Evolutionary conservation across 257 asterid genomes (phyloP).

Genomic region (Solanum pennellii): DNA sequence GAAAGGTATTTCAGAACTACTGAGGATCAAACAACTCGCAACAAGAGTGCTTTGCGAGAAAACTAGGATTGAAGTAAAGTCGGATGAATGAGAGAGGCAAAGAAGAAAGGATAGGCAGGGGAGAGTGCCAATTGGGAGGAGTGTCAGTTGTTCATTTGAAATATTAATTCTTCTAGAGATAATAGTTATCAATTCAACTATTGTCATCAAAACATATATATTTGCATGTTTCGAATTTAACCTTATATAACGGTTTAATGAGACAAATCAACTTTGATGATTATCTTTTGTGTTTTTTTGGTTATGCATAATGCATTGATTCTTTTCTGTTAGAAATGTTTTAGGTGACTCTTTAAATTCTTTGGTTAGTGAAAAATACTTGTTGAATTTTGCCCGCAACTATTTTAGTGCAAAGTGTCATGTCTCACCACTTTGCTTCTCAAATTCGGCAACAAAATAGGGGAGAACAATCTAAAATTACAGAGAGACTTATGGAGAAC

Average conservation of each 20-base stretch:
- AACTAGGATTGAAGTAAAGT: not conserved
- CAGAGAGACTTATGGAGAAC: too few species aligned
- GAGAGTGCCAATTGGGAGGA: not conserved
- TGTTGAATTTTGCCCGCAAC: not conserved
- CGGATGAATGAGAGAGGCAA: conserved; percentile 19
- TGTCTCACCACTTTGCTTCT: too few species aligned
- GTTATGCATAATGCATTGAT: not conserved
- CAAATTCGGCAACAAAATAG: too few species aligned
- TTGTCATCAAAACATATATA: not conserved
- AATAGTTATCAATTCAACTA: not conserved
- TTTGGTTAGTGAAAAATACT: not conserved
- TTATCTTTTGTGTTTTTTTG: not conserved
- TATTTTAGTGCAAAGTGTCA: not conserved
- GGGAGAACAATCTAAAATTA: too few species aligned
- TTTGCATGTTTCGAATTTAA: not conserved
- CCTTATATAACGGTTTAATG: not conserved
- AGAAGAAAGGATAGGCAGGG: conserved; percentile 13
- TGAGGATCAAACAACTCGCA: conserved; percentile 25
- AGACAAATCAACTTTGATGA: not conserved
- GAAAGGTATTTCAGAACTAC: conserved; percentile 35
- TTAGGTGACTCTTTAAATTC: not conserved
- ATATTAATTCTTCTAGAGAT: not conserved
- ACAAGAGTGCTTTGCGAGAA: conserved; percentile 1
- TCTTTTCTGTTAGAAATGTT: not conserved
- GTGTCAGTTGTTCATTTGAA: not conserved